Percentiles rank a stretch among this genome's conserved stretches.
Conservation (phyloP, 2,329 filamentous ascomycete species). For the Calonectria hongkongensis region DNA sequence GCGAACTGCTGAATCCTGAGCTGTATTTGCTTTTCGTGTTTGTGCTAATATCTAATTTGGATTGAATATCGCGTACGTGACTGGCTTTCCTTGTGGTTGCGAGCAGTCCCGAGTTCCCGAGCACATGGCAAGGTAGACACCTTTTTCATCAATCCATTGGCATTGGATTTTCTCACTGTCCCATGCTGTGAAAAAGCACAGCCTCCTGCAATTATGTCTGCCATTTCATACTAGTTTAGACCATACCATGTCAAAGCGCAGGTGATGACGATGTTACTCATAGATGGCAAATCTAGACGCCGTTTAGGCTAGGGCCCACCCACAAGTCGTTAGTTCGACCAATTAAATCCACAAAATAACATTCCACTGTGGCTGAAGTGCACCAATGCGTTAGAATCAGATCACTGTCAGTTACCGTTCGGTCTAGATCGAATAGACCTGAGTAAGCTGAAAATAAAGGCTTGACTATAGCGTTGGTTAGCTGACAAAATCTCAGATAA, state of each 20-base stretch:
- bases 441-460: not conserved
- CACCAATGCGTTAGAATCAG: not conserved
- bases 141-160: too few relatives aligned
- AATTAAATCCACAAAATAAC: not conserved
- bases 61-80: too few relatives aligned
- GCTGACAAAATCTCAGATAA: not conserved
- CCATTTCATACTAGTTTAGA: not conserved
- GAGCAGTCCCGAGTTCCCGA: too few relatives aligned
- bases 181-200: too few relatives aligned
- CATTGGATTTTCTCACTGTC: too few relatives aligned
- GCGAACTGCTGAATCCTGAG: too few relatives aligned
- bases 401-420: not conserved
- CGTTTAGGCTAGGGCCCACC: not conserved
- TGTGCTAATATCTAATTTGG: too few relatives aligned
- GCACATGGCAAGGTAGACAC: too few relatives aligned
- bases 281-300: not conserved
- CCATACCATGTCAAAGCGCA: not conserved
- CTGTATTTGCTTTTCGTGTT: too few relatives aligned
- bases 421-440: not conserved
- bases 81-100: too few relatives aligned
- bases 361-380: not conserved
- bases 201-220: not conserved
- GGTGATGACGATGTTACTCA: not conserved
- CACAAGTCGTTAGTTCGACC: not conserved
- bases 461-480: not conserved